These are phyloP conservation scores for Boehmeria nivea DNA, from an alignment of 306 rosid species.

Conservation along the genomic window DNA sequence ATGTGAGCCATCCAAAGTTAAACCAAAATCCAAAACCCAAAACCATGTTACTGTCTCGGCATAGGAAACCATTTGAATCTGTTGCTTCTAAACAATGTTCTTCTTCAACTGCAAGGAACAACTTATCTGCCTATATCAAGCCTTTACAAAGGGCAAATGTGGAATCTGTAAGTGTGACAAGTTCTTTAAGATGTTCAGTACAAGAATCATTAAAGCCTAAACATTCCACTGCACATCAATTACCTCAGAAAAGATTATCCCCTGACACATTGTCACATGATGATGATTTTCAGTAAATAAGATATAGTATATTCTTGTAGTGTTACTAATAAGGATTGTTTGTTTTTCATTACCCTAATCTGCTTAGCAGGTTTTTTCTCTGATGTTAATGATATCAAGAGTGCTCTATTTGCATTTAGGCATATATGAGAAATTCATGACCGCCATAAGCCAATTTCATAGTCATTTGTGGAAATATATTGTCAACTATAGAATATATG, in stretches of 20 bases:
- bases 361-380: too few relatives aligned
- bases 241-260: constrained; percentile 63
- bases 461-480: too few relatives aligned
- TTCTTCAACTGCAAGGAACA: constrained; percentile 20
- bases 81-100: constrained; percentile 28
- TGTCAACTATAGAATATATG: too few relatives aligned
- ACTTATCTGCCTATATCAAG: constrained; percentile 28
- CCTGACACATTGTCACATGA: constrained; percentile 27
- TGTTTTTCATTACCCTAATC: neutral
- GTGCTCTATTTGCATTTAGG: too few relatives aligned
- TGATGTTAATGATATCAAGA: too few relatives aligned
- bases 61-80: constrained; percentile 34
- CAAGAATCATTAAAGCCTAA: constrained; percentile 30
- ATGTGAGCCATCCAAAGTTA: constrained; percentile 26
- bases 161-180: constrained; percentile 29
- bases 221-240: constrained; percentile 35
- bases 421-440: too few relatives aligned
- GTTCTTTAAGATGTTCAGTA: constrained; percentile 24
- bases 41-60: constrained; percentile 30
- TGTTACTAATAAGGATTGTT: neutral
- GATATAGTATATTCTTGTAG: neutral
- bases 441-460: too few relatives aligned
- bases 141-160: constrained; percentile 27
- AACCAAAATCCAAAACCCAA: constrained; percentile 33
- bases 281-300: constrained; percentile 36